Evolutionary conservation across 1,284 basidiomycete species (phyloP).

Genomic region (Pseudozyma flocculosa): DNA sequence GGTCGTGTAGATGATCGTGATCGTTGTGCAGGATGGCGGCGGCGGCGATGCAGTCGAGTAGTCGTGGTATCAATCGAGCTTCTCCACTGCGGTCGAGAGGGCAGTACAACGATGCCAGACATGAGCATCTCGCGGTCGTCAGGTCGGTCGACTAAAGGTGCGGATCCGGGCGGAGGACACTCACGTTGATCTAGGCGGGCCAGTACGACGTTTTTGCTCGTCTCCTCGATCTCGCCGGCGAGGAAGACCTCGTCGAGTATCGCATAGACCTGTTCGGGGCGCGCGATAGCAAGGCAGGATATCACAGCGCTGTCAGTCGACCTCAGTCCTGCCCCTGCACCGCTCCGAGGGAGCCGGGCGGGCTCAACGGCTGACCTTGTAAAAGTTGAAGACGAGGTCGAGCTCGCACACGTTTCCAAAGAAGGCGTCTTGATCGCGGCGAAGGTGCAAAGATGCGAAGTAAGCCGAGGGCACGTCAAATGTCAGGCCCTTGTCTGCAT

Average conservation of each 20-base stretch:
- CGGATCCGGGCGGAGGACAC: no score
- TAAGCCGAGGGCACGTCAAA: no score
- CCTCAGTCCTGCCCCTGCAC: no score
- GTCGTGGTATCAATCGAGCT: background rate
- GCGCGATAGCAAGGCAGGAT: no score
- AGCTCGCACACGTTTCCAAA: constrained; percentile 98
- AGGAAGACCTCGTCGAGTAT: constrained; percentile 97
- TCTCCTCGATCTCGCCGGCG: constrained; percentile 98
- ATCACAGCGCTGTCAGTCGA: no score
- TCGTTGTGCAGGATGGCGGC: no score
- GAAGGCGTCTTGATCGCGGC: constrained; percentile 74
- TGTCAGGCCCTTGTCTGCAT: no score
- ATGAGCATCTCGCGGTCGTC: no score
- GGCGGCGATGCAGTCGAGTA: no score
- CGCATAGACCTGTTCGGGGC: constrained; percentile 80
- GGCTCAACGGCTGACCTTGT: constrained; percentile 68
- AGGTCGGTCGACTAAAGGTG: no score
- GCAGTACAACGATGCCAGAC: background rate
- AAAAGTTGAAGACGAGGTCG: constrained; percentile 96
- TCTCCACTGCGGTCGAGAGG: background rate
- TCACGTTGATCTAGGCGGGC: constrained; percentile 70
- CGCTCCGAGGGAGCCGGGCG: no score
- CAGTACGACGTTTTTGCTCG: constrained; percentile 90
- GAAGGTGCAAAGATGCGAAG: constrained; percentile 1
- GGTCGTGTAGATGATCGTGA: no score